Conservation (phyloP, 495 filamentous ascomycete genomes). For the Lophium mytilinum region DNA sequence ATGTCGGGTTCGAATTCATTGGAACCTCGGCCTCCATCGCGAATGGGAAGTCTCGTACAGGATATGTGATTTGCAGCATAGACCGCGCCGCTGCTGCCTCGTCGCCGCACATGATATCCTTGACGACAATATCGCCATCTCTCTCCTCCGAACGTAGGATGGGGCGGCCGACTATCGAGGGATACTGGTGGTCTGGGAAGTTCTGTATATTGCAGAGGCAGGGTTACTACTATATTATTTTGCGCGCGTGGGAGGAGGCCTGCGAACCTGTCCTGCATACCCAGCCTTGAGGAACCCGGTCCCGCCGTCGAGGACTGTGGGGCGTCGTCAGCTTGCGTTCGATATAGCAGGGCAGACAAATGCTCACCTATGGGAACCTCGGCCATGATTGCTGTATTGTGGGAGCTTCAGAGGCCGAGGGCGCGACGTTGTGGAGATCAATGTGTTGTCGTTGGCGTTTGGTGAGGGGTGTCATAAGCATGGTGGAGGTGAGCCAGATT, state of each 20-base stretch:
- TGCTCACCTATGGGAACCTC: constrained; percentile 63
- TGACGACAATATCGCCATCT: constrained; percentile 69
- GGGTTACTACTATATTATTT: not conserved
- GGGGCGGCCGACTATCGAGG: constrained; percentile 94
- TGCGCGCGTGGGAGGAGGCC: not conserved
- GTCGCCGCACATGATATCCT: constrained; percentile 99
- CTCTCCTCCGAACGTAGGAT: constrained; percentile 94
- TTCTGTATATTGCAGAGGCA: constrained; percentile 48
- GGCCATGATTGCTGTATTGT: constrained; percentile 43
- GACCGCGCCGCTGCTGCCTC: constrained; percentile 91
- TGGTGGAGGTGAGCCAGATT: not conserved
- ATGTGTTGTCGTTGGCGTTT: too few relatives aligned
- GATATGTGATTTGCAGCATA: constrained; percentile 96
- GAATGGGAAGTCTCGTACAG: constrained; percentile 44
- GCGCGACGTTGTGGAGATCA: not conserved
- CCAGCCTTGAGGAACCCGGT: constrained; percentile 99
- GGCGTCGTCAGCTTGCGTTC: constrained; percentile 18
- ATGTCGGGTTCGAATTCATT: not conserved
- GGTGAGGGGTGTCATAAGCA: not conserved
- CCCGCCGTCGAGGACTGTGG: constrained; percentile 94
- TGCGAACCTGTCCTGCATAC: constrained; percentile 75
- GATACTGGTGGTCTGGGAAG: constrained; percentile 97
- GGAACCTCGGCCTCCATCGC: constrained; percentile 6
- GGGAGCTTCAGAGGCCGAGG: too few relatives aligned
- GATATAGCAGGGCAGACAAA: constrained; percentile 27